Conservation (phyloP, 768 basidiomycete genomes). For the Galerina sulciceps region DNA sequence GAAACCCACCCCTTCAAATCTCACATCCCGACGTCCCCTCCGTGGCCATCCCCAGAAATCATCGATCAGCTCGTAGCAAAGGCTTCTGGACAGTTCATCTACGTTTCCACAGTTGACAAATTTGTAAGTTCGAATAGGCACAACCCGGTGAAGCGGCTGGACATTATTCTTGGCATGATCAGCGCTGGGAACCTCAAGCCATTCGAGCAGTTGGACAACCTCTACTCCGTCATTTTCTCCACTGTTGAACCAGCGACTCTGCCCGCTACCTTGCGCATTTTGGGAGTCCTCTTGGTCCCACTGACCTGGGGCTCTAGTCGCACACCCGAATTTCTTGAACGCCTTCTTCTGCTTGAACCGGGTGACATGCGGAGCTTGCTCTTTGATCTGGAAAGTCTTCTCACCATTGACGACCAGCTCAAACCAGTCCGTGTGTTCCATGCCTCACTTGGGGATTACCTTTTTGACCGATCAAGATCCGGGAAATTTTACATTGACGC, state of each 20-base stretch:
- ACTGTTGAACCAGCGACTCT: not conserved
- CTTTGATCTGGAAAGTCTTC: not conserved
- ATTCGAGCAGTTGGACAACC: not conserved
- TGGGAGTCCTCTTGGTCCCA: not conserved
- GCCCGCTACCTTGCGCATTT: not conserved
- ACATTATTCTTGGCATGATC: not conserved
- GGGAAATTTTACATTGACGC: not conserved
- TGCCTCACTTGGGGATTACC: not conserved
- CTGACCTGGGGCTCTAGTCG: not conserved
- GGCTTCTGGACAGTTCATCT: conserved; percentile 13
- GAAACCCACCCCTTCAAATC: not conserved
- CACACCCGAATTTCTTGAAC: not conserved
- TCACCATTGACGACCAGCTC: not conserved
- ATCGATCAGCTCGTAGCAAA: conserved; percentile 3
- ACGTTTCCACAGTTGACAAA: conserved; percentile 8
- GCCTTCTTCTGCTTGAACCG: not conserved
- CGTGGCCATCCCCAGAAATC: conserved; percentile 4
- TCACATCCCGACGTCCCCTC: not conserved
- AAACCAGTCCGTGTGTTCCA: not conserved
- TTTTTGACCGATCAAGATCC: not conserved
- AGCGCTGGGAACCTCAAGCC: not conserved
- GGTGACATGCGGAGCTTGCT: not conserved
- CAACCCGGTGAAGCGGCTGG: conserved; percentile 4
- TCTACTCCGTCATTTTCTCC: not conserved
- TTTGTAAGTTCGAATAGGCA: conserved; percentile 1